Evolutionary conservation across 2,329 filamentous ascomycete genomes (phyloP), one percentile per base, ranked within the genome.

Genomic region (Pseudocercospora fuligena): DNA sequence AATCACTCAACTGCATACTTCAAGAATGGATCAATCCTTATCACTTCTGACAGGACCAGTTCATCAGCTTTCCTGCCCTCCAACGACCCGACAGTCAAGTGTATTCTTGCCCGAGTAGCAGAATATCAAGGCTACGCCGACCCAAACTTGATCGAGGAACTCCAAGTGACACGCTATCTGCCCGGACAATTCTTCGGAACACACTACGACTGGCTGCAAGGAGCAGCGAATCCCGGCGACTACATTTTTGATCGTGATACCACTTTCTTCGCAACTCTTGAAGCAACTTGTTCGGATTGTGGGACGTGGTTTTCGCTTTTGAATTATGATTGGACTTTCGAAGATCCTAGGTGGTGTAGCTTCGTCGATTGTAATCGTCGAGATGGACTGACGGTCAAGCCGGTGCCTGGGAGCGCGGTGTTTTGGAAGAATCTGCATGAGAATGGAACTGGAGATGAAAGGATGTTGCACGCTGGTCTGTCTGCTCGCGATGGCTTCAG

Each of bases 111-210:
- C 11, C 36, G 59, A n/a, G 59, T 23, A 27, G 19, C 59, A 14
- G 40, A 51, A n/a, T 61, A 21, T 19, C 59, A 61, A 51, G 59
- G 59, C n/a, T 61, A 49, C 25, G 59, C n/a, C 19, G 19, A 43
- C 11, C 19, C 27, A 7, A 43, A 51, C 8, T 7, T 49, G 33
- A 12, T 61, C 9, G 59, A 61, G 19, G 9, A 29, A 27, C 40
- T 61, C 11, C 43, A 61, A 31, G 23, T 61, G 1, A 61, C 59
- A 4, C 3, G 21, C 8, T 61, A 61, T 43, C 14, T 27, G 12
- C 40, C n/a, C 1, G 29, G 23, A 27, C 43, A 61, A 43, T 25
- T 27, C 14, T 49, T 23, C 21, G 9, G 9, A 49, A 16, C 19
- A 29, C 59, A 61, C 25, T 61, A 51, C 27, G 59, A 61, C 46